phyloP scores from a whole-genome alignment of 1,139 yeast species.

The Kodamaea alishanica region DNA sequence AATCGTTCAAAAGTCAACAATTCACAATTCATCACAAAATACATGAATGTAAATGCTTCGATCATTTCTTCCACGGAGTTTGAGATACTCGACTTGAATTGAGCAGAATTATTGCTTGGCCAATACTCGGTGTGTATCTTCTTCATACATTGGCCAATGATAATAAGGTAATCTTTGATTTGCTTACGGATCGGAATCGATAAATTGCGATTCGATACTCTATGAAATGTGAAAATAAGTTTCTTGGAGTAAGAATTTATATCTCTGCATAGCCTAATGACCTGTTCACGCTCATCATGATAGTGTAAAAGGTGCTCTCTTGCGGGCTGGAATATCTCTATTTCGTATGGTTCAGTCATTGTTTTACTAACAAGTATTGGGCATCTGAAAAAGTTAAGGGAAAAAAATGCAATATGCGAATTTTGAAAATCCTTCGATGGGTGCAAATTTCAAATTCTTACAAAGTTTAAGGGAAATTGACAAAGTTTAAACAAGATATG shows the following conservation, averaged over 20 bases:
- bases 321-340: slow-evolving; percentile 13
- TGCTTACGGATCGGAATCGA: slow-evolving; percentile 11
- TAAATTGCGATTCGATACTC: slow-evolving; percentile 16
- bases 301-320: slow-evolving; percentile 10
- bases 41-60: slow-evolving; percentile 37
- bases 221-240: slow-evolving; percentile 35
- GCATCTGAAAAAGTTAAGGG: no score
- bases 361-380: no score
- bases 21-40: slow-evolving; percentile 18
- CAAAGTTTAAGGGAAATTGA: no score
- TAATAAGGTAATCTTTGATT: slow-evolving; percentile 14
- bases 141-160: slow-evolving; percentile 15
- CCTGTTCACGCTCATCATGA: slow-evolving; percentile 34
- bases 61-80: slow-evolving; percentile 35
- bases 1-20: slow-evolving; percentile 19
- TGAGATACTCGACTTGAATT: slow-evolving; percentile 22
- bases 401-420: no score
- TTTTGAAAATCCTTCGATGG: no score
- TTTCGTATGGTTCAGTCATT: no score
- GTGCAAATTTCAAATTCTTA: no score
- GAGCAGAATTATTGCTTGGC: slow-evolving; percentile 14
- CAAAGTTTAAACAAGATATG: no score
- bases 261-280: slow-evolving; percentile 35
- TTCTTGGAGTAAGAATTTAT: slow-evolving; percentile 38
- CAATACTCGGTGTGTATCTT: slow-evolving; percentile 13